Evolutionary conservation across 225 moss, liverwort and hornwort species (phyloP).

Genomic region (Sphagnum tenellum): DNA sequence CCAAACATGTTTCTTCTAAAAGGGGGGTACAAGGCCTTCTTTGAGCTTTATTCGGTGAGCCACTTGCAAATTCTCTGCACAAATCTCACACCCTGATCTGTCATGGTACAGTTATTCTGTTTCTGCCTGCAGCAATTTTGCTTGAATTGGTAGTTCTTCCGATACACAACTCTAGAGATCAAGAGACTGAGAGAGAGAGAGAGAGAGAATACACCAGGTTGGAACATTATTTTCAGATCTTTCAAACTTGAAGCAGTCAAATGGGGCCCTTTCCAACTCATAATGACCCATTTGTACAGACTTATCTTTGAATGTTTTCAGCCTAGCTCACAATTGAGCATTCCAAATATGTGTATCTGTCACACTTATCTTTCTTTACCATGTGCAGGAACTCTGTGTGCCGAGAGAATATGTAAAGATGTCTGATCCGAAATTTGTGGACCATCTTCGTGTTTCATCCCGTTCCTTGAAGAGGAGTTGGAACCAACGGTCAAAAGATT

Average conservation of each 20-base stretch:
- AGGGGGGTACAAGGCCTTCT: slow-evolving; percentile 55
- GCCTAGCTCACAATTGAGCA: too few species aligned
- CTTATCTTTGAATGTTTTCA: neutral
- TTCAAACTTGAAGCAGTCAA: too few species aligned
- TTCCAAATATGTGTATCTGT: too few species aligned
- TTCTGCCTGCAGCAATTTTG: neutral
- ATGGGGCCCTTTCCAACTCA: neutral
- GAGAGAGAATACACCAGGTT: too few species aligned
- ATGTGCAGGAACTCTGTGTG: slow-evolving; percentile 35
- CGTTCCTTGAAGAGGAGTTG: slow-evolving; percentile 35
- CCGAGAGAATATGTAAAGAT: slow-evolving; percentile 37
- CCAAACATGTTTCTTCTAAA: slow-evolving; percentile 54
- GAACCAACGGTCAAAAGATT: slow-evolving; percentile 14
- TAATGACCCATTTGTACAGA: neutral
- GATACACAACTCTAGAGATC: neutral
- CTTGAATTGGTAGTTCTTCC: neutral
- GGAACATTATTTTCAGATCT: too few species aligned
- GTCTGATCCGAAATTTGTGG: slow-evolving; percentile 29
- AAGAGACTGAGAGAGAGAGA: too few species aligned
- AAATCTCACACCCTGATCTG: neutral
- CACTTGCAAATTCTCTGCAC: neutral
- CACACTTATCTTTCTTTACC: neutral
- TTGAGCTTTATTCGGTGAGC: slow-evolving; percentile 33
- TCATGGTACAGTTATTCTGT: neutral
- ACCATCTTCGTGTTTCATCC: slow-evolving; percentile 29